These are phyloP conservation scores for Suillus bovinus DNA, from an alignment of 768 basidiomycete genomes.

Conservation along the genomic window DNA sequence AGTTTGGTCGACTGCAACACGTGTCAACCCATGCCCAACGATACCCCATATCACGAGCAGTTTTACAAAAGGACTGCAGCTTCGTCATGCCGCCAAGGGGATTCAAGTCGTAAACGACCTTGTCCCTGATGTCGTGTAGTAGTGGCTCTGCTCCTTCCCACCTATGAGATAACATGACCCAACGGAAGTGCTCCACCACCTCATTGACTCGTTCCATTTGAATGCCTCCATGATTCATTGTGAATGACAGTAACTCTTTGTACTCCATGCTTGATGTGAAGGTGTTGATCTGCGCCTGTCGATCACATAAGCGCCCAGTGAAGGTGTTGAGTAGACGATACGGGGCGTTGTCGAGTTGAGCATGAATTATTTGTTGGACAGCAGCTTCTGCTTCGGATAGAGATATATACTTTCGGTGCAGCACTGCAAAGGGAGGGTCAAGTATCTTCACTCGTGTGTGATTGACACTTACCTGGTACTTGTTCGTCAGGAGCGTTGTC, in stretches of 20 bases:
- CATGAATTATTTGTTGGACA: background rate
- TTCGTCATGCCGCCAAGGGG: no score
- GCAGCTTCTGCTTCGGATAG: background rate
- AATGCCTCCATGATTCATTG: background rate
- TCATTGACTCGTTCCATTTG: background rate
- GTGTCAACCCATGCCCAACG: no score
- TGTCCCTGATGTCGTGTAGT: no score
- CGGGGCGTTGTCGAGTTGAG: background rate
- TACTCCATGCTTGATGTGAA: background rate
- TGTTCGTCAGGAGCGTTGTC: background rate
- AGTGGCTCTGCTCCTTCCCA: no score
- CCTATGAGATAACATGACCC: no score
- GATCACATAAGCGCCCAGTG: background rate
- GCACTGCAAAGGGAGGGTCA: background rate
- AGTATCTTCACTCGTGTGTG: no score
- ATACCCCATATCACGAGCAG: background rate
- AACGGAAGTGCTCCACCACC: background rate
- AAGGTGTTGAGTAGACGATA: background rate
- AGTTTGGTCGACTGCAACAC: background rate
- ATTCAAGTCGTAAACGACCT: no score
- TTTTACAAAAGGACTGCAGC: no score
- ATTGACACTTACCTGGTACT: background rate
- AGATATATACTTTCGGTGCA: background rate
- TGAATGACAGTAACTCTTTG: background rate
- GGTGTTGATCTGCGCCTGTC: background rate